These are phyloP conservation scores for Anisogramma anomala DNA, from an alignment of 2,329 filamentous ascomycete species.

Conservation along the genomic window DNA sequence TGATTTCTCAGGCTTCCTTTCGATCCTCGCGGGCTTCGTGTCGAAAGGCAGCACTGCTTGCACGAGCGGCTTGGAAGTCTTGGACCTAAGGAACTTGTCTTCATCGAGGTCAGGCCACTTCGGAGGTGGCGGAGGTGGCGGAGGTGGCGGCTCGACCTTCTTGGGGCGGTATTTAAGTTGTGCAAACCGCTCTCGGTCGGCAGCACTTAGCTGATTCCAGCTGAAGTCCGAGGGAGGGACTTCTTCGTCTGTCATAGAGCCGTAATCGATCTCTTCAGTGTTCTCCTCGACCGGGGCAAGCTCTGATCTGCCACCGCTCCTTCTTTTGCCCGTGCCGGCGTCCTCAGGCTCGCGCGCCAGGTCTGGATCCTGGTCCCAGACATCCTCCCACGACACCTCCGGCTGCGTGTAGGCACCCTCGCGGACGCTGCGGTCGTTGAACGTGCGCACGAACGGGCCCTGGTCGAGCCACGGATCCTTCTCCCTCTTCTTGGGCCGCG, in stretches of 20 bases:
- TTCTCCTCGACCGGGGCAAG: neutral
- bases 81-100: too few relatives aligned
- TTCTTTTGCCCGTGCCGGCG: too few relatives aligned
- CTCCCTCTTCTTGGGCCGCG: neutral
- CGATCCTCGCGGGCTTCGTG: neutral
- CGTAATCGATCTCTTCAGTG: neutral
- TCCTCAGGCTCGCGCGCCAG: neutral
- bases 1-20: neutral
- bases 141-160: neutral
- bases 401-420: neutral
- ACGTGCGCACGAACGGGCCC: neutral
- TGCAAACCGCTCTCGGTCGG: neutral
- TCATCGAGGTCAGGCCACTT: too few relatives aligned
- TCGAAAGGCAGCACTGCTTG: neutral
- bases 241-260: neutral
- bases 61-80: too few relatives aligned
- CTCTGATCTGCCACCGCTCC: neutral
- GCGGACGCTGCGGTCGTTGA: neutral
- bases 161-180: neutral
- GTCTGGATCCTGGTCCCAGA: neutral
- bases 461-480: neutral
- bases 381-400: neutral
- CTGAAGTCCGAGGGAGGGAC: neutral
- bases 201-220: neutral
- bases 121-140: neutral